These are phyloP conservation scores for Madurella fahalii DNA, from an alignment of 2,329 filamentous ascomycete species.

Conservation along the genomic window DNA sequence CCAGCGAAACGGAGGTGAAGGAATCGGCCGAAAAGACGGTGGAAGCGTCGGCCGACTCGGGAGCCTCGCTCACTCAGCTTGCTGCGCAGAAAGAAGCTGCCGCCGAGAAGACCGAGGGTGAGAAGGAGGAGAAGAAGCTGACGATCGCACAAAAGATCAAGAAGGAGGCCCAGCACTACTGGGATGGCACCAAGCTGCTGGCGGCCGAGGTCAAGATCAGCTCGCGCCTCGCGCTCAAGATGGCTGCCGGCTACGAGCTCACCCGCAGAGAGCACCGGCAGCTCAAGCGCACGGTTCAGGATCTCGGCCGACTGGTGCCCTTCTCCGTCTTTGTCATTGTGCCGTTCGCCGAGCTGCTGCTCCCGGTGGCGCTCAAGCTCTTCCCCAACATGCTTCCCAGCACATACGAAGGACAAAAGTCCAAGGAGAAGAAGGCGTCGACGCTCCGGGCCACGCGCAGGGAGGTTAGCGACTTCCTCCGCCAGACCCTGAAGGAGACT, in stretches of 20 bases:
- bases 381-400: conserved; percentile 98
- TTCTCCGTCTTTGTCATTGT: conserved; percentile 98
- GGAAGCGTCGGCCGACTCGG: conserved; percentile 37
- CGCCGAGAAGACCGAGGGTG: conserved; percentile 52
- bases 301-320: conserved; percentile 85
- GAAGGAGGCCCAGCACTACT: conserved; percentile 90
- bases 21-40: conserved; percentile 30
- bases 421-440: conserved; percentile 83
- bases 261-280: conserved; percentile 90
- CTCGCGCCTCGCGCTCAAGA: conserved; percentile 85
- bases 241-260: conserved; percentile 96
- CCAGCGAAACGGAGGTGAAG: conserved; percentile 31
- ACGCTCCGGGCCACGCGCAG: conserved; percentile 81
- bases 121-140: conserved; percentile 79
- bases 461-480: conserved; percentile 87
- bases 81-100: conserved; percentile 60
- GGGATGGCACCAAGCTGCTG: conserved; percentile 95
- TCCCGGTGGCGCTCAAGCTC: conserved; percentile 85
- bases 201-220: conserved; percentile 92
- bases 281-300: conserved; percentile 87
- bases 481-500: conserved; percentile 86
- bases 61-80: conserved; percentile 54
- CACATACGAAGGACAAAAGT: conserved; percentile 90
- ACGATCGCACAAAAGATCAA: conserved; percentile 90
- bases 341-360: conserved; percentile 87